phyloP scores from a whole-genome alignment of 2,329 filamentous ascomycete genomes.

The Exophiala alcalophila region DNA sequence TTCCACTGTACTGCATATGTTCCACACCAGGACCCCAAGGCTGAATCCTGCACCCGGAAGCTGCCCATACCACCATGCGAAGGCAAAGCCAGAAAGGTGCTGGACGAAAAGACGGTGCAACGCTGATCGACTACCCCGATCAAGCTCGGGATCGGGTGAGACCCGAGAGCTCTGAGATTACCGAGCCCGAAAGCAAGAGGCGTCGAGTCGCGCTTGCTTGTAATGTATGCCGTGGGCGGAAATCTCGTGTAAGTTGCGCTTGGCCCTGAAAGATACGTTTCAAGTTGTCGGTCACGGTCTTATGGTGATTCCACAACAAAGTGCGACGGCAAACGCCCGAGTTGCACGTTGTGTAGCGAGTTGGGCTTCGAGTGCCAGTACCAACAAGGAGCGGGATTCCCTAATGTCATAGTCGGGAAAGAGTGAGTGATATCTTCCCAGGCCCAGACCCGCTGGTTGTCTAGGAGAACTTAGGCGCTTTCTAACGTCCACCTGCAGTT shows the following conservation, averaged over 20 bases:
- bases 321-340: slow-evolving; percentile 36
- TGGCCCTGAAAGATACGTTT: not conserved
- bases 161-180: slow-evolving; percentile 1
- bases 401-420: slow-evolving; percentile 13
- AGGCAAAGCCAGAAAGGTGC: too few relatives aligned
- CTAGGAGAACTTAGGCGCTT: too few relatives aligned
- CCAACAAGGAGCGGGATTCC: slow-evolving; percentile 12
- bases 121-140: too few relatives aligned
- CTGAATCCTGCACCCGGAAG: too few relatives aligned
- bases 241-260: slow-evolving; percentile 11
- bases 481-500: not conserved
- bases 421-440: slow-evolving; percentile 5
- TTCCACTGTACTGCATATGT: too few relatives aligned
- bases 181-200: slow-evolving; percentile 11
- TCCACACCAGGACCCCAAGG: too few relatives aligned
- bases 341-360: slow-evolving; percentile 41
- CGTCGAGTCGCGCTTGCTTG: slow-evolving; percentile 15
- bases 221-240: slow-evolving; percentile 10
- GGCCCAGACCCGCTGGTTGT: not conserved
- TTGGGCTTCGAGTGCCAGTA: slow-evolving; percentile 46
- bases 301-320: not conserved
- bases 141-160: too few relatives aligned
- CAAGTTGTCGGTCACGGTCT: not conserved
- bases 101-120: too few relatives aligned
- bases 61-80: too few relatives aligned